Percentiles rank a stretch among this genome's conserved stretches.
Conservation (phyloP, 306 rosid genomes). For the Parietaria judaica region DNA sequence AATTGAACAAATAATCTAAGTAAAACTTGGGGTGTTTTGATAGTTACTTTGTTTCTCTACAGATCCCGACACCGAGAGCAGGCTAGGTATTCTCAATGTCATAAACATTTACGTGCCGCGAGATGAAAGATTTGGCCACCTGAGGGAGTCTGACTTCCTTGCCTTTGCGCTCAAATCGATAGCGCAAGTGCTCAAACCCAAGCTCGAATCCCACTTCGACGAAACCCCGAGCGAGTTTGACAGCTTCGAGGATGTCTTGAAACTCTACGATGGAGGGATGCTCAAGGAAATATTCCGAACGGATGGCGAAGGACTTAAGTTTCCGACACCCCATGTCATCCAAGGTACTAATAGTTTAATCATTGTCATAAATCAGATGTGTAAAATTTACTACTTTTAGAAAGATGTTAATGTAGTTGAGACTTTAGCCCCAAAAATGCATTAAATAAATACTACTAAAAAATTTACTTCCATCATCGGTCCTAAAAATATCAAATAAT, state of each 20-base stretch:
- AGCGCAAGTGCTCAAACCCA: constrained; percentile 55
- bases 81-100: constrained; percentile 37
- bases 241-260: constrained; percentile 45
- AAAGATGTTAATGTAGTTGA: no score
- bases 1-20: no score
- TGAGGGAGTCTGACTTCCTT: constrained; percentile 78
- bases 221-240: constrained; percentile 66
- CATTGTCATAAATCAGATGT: no score
- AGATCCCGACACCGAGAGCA: constrained; percentile 59
- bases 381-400: no score
- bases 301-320: constrained; percentile 50
- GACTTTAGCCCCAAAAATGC: background rate
- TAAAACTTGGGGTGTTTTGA: no score
- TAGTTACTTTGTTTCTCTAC: constrained; percentile 2
- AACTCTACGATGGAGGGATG: constrained; percentile 76
- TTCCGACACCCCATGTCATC: constrained; percentile 65
- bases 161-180: constrained; percentile 57
- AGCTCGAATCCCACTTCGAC: constrained; percentile 50
- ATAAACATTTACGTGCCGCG: constrained; percentile 76
- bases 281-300: constrained; percentile 54
- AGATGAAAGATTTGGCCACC: constrained; percentile 79
- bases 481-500: no score
- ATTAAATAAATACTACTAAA: background rate
- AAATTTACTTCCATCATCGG: no score
- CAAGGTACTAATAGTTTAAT: constrained; percentile 39